Evolutionary conservation across 2,329 filamentous ascomycete species (phyloP), one percentile per base, ranked within the genome.

Genomic region (Fusarium lyarnte): DNA sequence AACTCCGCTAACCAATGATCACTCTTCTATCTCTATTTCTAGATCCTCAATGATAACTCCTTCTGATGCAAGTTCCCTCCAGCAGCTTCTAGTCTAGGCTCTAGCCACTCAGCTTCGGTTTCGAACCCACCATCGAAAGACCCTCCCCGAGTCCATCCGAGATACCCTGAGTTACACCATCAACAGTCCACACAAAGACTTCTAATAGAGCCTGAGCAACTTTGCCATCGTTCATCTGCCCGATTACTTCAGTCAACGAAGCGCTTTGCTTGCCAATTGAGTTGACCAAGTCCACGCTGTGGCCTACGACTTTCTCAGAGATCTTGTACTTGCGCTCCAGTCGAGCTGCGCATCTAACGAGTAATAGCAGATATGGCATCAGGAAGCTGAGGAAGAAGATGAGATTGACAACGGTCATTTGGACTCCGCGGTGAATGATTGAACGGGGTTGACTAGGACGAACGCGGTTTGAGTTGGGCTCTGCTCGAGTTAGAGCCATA

Each of bases 281-380:
- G 78, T 85, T 72, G 84, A 91, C 80, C 81, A 87, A 77, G 83
- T 89, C 78, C 88, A 92, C 76, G 82, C 92, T 69, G 79, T 88
- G 75, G 83, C 92, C 59, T 90, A 95, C 83, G 90, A 95, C 81
- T 81, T 94, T 55, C 82, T 95, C 36, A 90, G 93, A 90, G 66
- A 94, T 84, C 69, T 88, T 88, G 80, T 94, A 88, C 72, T 89
- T 86, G 21, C 90, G 87, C 78, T 94, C 92, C 70, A 91, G 91
- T 53, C 86, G 83, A 69, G 90, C 91, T 21, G 87, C 84, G 21
- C 86, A 80, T 21, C 84, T 83, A 19, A 91, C 73, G 17, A 92
- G 78, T 8, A 86, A 75, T 70, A 88, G 85, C 36, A 90, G 76
- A 75, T 91, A 92, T 3, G 91, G 90, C 16, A 91, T 79, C 21